Evolutionary conservation across 176 grass and related monocot genomes (phyloP), one percentile per base, ranked within the genome.

Genomic region (Juncus inflexus): DNA sequence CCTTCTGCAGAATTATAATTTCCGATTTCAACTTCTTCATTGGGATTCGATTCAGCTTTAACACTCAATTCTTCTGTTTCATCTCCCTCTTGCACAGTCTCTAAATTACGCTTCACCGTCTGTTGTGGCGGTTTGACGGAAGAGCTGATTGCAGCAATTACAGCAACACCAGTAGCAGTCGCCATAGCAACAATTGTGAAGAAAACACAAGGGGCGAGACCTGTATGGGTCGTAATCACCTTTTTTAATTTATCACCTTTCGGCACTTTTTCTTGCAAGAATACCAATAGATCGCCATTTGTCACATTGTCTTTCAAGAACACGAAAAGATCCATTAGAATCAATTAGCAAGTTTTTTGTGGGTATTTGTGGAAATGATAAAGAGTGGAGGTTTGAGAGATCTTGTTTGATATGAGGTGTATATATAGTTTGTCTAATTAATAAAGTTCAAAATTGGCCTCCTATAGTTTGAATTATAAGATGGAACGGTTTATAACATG

Each of bases 221-320:
- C 67, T 3, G 67, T 71, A 36, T 71, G 67, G 0, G 52, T 38
- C 54, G 57, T 37, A 19, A 71, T 71, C 13, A 71, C 54, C 5
- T 71, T 52, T 55, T 71, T 71, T 15, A 71, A 15, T 14, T 71
- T 71, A 8, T 71, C 67, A 3, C 54, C 4, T 11, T 71, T 55
- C 0, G 67, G 67, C 12, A 59, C n/a, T 0, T 15, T 71, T 42
- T 45, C 38, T 58, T 42, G 42, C 54, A 71, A 58, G 7, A 71
- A 58, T 28, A 12, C 67, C 5, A 71, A 43, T 9, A 71, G 39
- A 71, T 59, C 67, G 52, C 49, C 49, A 53, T 67, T 67, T 12
- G 47, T 40, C 28, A 50, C 11, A 9, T 67, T 67, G 47, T 67
- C 65, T 67, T 53, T 52, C 65, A 67, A 67, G 49, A 13, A 67